These are phyloP conservation scores for Avena eriantha DNA, from an alignment of 176 grass and related monocot species.

Conservation along the genomic window DNA sequence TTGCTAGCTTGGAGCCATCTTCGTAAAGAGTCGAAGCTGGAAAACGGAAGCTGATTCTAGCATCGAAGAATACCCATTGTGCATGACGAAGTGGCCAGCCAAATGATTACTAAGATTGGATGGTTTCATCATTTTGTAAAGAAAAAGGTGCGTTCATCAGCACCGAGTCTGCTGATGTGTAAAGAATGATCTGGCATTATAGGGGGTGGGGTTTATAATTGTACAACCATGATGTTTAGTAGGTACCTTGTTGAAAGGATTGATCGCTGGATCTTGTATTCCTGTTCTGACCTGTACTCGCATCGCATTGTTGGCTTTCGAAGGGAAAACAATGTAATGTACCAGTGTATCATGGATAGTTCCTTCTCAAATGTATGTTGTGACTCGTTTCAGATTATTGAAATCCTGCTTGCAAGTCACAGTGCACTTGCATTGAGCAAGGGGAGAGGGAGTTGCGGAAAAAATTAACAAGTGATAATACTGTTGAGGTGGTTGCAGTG, in stretches of 20 bases:
- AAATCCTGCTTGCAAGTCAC: no score
- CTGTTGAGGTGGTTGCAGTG: no score
- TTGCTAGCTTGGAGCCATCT: slow-evolving; percentile 72
- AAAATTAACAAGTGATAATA: no score
- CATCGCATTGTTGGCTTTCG: not conserved
- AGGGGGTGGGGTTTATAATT: slow-evolving; percentile 12
- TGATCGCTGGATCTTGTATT: slow-evolving; percentile 26
- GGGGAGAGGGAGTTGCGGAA: no score
- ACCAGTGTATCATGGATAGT: slow-evolving; percentile 23
- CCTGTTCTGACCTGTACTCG: slow-evolving; percentile 17
- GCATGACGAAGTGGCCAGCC: slow-evolving; percentile 19
- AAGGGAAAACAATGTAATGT: not conserved
- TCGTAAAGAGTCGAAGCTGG: slow-evolving; percentile 46
- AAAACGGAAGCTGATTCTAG: slow-evolving; percentile 56
- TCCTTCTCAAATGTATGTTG: not conserved
- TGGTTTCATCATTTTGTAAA: slow-evolving; percentile 37
- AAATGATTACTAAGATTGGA: slow-evolving; percentile 1
- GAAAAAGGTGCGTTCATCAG: not conserved
- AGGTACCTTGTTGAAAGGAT: slow-evolving; percentile 35
- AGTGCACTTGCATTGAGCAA: no score
- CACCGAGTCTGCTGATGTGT: slow-evolving; percentile 7
- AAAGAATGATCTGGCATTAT: slow-evolving; percentile 26
- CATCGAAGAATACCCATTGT: slow-evolving; percentile 22
- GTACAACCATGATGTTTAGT: slow-evolving; percentile 39
- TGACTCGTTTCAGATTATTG: not conserved